Base-by-base conservation (phyloP, 129 eudicot species). In the Tanacetum coccineum region DNA sequence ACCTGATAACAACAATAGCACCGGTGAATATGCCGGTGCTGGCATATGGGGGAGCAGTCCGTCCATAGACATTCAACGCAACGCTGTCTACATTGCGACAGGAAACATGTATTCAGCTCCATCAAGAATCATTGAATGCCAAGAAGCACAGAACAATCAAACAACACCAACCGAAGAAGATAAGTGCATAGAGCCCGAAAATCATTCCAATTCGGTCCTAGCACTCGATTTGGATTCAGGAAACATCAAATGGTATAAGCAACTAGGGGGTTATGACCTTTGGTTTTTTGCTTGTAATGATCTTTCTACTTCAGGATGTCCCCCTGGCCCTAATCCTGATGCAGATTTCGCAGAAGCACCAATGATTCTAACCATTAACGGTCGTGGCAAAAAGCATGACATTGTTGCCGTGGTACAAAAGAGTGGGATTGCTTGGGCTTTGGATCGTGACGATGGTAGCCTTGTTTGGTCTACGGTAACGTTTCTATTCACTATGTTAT, bases 31-130 rank as follows among this genome's bases (percentile, higher is more conserved):
- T 9, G 66, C 96, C 0, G 96, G 95, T 55, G 96, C 81, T 0
- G 86, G 78, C 22, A 74, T 89, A 77, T 86, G 96, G 96, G 96
- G 96, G 15, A 89, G 95, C 64, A 89, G 90, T 72, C 96, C 90
- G 3, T 48, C 96, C 48, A 83, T 89, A 4, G 96, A 86, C 73
- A 50, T 73, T 6, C 13, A 4, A 0, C 75, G 95, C 0, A 76
- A 78, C 2, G 67, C 57, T 9, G 88, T 89, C 18, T 89, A 74
- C 18, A 82, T 76, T 2, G 95, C 81, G 13, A 89, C 94, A 0
- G 94, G 96, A 26, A 74, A 89, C 59, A 73, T 89, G n/a, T 86
- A 89, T 60, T 48, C 74, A 0, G 94, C 90, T 36, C 90, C 96
- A 13, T 20, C 74, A 55, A 80, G 78, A 11, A 90, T 89, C 56